These are phyloP conservation scores for Chlamydomonas eustigma DNA, from an alignment of 139 green algal genomes.

Conservation along the genomic window DNA sequence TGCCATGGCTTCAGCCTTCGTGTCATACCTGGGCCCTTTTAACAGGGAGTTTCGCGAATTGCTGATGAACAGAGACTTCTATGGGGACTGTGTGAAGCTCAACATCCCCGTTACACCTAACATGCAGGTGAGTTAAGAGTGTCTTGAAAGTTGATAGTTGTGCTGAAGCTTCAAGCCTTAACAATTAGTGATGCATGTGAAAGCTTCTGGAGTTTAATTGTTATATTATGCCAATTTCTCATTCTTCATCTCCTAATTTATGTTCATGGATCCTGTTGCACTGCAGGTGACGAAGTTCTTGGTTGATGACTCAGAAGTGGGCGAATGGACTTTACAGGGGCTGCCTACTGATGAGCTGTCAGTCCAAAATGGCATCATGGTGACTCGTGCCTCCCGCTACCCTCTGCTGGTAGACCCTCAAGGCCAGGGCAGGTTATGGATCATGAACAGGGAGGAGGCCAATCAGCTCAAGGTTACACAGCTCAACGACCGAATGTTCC, in stretches of 20 bases:
- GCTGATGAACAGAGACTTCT: slow-evolving; percentile 80
- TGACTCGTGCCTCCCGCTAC: slow-evolving; percentile 78
- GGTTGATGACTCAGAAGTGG: slow-evolving; percentile 84
- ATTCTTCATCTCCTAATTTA: no score
- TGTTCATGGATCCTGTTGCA: no score
- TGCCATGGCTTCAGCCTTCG: slow-evolving; percentile 74
- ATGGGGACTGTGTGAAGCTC: slow-evolving; percentile 64
- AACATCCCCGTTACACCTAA: slow-evolving; percentile 74
- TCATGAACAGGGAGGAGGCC: slow-evolving; percentile 77
- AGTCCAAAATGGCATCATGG: slow-evolving; percentile 94
- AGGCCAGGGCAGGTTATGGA: slow-evolving; percentile 73
- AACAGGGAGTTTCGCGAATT: slow-evolving; percentile 93
- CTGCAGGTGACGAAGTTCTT: slow-evolving; percentile 81
- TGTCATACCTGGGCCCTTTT: slow-evolving; percentile 91
- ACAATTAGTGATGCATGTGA: no score
- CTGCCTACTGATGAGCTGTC: slow-evolving; percentile 91
- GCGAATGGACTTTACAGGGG: slow-evolving; percentile 88
- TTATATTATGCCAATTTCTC: no score
- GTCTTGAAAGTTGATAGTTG: no score
- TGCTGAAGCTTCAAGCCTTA: no score
- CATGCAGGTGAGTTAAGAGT: slow-evolving; percentile 53
- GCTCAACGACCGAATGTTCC: slow-evolving; percentile 84
- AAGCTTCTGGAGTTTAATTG: no score
- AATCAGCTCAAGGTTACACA: slow-evolving; percentile 79
- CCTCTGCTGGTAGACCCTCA: slow-evolving; percentile 87